Evolutionary conservation across 371 early-diverging fungal genomes (phyloP), one percentile per base, ranked within the genome.

Genomic region (Apophysomyces sp.): DNA sequence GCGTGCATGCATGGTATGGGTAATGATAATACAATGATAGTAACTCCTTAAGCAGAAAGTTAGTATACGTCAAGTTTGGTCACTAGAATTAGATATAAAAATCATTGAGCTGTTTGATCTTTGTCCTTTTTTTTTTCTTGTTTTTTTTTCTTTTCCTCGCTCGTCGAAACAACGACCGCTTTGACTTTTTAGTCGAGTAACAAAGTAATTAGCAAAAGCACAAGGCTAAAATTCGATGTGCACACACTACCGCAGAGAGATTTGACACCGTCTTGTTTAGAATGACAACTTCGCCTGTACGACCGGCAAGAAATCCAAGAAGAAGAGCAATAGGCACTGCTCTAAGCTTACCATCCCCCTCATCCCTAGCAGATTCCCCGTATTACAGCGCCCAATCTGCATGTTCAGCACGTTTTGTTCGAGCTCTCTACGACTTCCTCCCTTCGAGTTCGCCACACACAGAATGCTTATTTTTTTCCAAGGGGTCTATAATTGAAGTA

Each of bases 331-430:
- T 81, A 9, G 82, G 82, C 67, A 78, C 71, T 2, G 79, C 82
- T 62, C 79, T 71, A 27, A 79, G 79, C 4, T 79, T 81, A 9
- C 82, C 82, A 62, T 81, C 82, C 61, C 78, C 82, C 32, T 81
- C 82, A n/a, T 44, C 49, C 49, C 49, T 44, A 44, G 49, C 21
- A 9, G 49, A 44, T 21, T 44, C 49, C 11, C 49, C 49, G 49
- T 44, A 44, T 21, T 44, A 44, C 21, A 21, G 49, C 21, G 21
- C 49, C 49, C 49, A 44, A 21, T 44, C 49, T 44, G 49, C 49
- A 44, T 16, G 18, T 2, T 18, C 49, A 11, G 49, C 77, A 9
- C 80, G 77, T 61, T 80, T 80, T 60, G 81, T 81, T 28, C 78
- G 74, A 44, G 81, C 81, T n/a, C 62, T 81, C 15, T 78, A 81